Conservation (phyloP, 768 basidiomycete genomes). For the Russula compacta region DNA sequence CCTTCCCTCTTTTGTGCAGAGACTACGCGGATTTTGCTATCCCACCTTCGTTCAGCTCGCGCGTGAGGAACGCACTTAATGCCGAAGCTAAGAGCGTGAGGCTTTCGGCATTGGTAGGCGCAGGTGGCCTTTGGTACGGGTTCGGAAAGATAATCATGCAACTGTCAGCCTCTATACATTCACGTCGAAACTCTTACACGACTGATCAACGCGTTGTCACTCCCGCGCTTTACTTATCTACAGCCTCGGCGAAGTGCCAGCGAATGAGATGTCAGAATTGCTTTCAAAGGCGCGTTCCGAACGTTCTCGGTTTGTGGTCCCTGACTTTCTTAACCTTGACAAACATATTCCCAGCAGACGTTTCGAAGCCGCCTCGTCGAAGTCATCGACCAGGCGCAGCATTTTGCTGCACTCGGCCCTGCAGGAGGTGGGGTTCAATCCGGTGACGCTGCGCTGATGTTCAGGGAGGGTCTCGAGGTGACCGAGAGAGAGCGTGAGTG, state of each 20-base stretch:
- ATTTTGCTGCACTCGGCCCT: conserved; percentile 68
- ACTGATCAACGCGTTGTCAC: not conserved
- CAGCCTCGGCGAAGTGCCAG: conserved; percentile 72
- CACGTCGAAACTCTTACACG: not conserved
- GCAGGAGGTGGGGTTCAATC: conserved; percentile 41
- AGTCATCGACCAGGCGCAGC: conserved; percentile 79
- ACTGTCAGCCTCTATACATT: conserved; percentile 41
- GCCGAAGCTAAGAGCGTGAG: conserved; percentile 83
- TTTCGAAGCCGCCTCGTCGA: conserved; percentile 72
- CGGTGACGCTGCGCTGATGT: conserved; percentile 58
- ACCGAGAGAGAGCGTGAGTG: conserved; percentile 86
- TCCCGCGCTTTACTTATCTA: not conserved
- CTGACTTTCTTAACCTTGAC: too few relatives aligned
- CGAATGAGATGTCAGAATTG: conserved; percentile 59
- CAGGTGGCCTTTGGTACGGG: conserved; percentile 85
- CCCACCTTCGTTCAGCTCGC: conserved; percentile 63
- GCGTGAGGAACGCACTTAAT: conserved; percentile 79
- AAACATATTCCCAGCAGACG: conserved; percentile 37
- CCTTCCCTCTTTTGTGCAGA: conserved; percentile 31
- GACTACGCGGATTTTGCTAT: conserved; percentile 88
- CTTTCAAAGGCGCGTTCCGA: conserved; percentile 45
- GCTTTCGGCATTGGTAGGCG: conserved; percentile 74
- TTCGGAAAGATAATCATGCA: conserved; percentile 83
- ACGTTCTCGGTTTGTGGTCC: not conserved
- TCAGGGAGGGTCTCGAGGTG: conserved; percentile 87